Conservation (phyloP, 768 basidiomycete species). For the Mycena floridula region DNA sequence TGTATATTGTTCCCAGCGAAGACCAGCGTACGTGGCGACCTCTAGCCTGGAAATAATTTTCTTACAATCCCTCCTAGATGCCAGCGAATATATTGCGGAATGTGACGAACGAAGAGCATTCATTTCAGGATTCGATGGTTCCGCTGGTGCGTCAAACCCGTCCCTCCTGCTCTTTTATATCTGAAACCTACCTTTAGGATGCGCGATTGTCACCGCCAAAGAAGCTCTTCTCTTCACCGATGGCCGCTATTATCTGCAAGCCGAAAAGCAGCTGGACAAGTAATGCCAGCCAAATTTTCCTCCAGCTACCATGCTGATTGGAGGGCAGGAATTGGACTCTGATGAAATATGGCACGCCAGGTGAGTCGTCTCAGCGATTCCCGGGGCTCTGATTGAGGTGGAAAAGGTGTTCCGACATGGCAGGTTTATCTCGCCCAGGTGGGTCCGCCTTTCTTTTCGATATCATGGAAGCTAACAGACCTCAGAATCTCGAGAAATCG, state of each 20-base stretch:
- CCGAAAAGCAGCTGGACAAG: conserved; percentile 82
- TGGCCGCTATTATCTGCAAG: conserved; percentile 93
- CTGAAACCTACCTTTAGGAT: conserved; percentile 36
- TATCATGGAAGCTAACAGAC: conserved; percentile 1
- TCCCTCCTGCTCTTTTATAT: not conserved
- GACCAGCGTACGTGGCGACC: conserved; percentile 70
- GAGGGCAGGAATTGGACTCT: conserved; percentile 75
- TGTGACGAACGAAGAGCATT: conserved; percentile 82
- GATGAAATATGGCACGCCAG: conserved; percentile 88
- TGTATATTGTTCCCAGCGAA: conserved; percentile 83
- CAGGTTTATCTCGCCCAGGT: conserved; percentile 81
- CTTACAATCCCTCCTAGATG: conserved; percentile 47
- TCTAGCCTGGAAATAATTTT: not conserved
- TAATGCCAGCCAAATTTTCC: conserved; percentile 24
- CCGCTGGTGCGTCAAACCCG: conserved; percentile 58
- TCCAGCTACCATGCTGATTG: not conserved
- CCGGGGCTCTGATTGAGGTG: conserved; percentile 8
- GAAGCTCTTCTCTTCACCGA: conserved; percentile 89
- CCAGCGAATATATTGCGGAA: conserved; percentile 81
- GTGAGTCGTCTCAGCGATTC: conserved; percentile 26
- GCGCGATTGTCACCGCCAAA: conserved; percentile 66
- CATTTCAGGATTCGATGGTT: conserved; percentile 93
- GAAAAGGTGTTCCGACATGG: conserved; percentile 81
- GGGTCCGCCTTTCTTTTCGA: not conserved
- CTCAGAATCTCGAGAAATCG: conserved; percentile 30